Evolutionary conservation across 768 basidiomycete genomes (phyloP), one percentile per base, ranked within the genome.

Genomic region (Baorangia bicolor): DNA sequence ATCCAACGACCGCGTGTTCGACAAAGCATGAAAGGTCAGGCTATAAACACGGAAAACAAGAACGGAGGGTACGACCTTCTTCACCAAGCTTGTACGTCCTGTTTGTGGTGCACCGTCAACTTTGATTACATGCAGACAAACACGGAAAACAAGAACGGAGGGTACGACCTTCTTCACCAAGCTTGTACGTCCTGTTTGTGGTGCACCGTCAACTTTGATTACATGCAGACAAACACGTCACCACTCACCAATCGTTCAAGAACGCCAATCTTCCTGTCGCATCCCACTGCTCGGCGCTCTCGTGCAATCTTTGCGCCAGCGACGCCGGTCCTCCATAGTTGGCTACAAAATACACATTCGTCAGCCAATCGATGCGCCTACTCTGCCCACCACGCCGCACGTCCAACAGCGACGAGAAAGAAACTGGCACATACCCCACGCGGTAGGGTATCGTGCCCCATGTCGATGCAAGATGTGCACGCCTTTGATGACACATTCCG

Each of bases 71-170:
- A 70, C 16, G 60, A 90, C 88, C 75, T 75, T 97, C 94, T 75
- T 87, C 86, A 14, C 94, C 95, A 3, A 98, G 82, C 63, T 90
- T 90, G 72, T 93, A 95, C 6, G 88, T 86, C 94, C 91, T 92
- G 58, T 58, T 42, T 13, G 28, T 35, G 14, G 10, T 16, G 14
- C 6, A 8, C 18, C 11, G 14, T 61, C 33, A 60, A 23, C 20
- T 4, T 18, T 0, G 14, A 23, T 57, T 8, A 64, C 43, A 54
- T 46, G 8, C 8, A 41, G 31, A 63, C 60, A 67, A 23, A 30
- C 14, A 1, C 3, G 12, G n/a, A n/a, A n/a, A 21, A 37, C 1
- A 35, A 37, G 21, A 34, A 30, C 0, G 56, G 16, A 41, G 14
- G 16, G 31, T 1, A 70, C 16, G 60, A 90, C 88, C 75, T 75